Evolutionary conservation across 345 rosid genomes (phyloP), one percentile per base, ranked within the genome.

Genomic region (Pseudoturritis turrita): DNA sequence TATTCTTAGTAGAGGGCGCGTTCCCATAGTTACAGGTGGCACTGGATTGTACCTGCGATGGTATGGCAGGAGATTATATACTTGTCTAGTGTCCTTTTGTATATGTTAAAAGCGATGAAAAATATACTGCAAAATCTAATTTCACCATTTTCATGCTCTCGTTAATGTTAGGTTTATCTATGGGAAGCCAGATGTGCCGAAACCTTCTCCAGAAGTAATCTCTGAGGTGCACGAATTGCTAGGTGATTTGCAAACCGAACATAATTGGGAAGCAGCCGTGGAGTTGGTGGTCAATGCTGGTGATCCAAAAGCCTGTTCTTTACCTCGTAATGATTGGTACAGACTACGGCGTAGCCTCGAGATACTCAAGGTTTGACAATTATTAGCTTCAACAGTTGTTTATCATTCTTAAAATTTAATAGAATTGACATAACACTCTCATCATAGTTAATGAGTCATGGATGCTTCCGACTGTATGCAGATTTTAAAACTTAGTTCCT

Each of bases 31-130:
- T 57, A 84, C 87, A 0, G 97, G 98, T 62, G 97, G 98, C 10
- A 94, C 98, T 55, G 98, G 98, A 23, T 79, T 91, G 80, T 94
- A 91, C 76, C 83, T 94, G 74, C 79, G 97, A 68, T 94, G 98
- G 98, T 94, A 89, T 71, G 78, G 52, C 71, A 55, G 50, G 63
- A 40, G 67, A 75, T 46, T 62, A 10, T 57, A 57, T 73, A 54
- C 62, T 72, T 66, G 41, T 67, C 17, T 60, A 44, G 15, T 35
- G 12, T 12, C 10, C 25, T 29, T 43, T 56, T 3, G 5, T 25
- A 29, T 28, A 45, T 59, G 47, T 65, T 66, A 5, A 19, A 69
- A 22, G 50, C 23, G 23, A 23, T 44, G 3, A 35, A 66, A n/a
- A 7, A 17, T 25, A 11, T 15, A 9, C 26, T 43, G 70, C 35